A percentile compares a stretch with the other conserved stretches of the same genome.
These are phyloP conservation scores for Hymenoscyphus albidus DNA, from an alignment of 2,329 filamentous ascomycete species.

Conservation along the genomic window DNA sequence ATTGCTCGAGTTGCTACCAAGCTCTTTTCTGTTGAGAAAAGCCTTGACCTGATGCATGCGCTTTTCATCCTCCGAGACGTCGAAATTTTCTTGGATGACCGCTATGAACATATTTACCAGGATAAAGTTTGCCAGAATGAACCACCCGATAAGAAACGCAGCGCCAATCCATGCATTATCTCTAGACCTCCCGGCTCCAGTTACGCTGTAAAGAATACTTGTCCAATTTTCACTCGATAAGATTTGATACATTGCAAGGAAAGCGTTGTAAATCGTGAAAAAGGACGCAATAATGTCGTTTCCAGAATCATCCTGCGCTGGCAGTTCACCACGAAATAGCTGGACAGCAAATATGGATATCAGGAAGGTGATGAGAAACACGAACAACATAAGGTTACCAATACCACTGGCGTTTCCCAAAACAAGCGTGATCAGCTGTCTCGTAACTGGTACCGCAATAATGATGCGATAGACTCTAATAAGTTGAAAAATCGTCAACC, in stretches of 20 bases:
- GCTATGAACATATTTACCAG: slow-evolving; percentile 99
- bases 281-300: slow-evolving; percentile 71
- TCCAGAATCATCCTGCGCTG: slow-evolving; percentile 56
- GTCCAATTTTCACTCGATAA: slow-evolving; percentile 98
- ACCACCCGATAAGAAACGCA: slow-evolving; percentile 90
- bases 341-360: slow-evolving; percentile 91
- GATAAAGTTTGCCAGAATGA: slow-evolving; percentile 92
- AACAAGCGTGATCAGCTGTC: slow-evolving; percentile 81
- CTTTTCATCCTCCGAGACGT: slow-evolving; percentile 97
- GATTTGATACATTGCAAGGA: slow-evolving; percentile 96
- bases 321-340: slow-evolving; percentile 84
- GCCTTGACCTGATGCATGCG: slow-evolving; percentile 93
- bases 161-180: slow-evolving; percentile 90
- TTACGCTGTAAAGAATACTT: slow-evolving; percentile 75
- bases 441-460: slow-evolving; percentile 79
- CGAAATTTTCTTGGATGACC: slow-evolving; percentile 99
- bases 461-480: slow-evolving; percentile 89
- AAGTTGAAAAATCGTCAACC: slow-evolving; percentile 91
- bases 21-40: slow-evolving; percentile 86
- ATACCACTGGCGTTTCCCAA: slow-evolving; percentile 90
- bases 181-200: slow-evolving; percentile 58
- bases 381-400: slow-evolving; percentile 89
- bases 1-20: slow-evolving; percentile 68
- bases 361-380: slow-evolving; percentile 92
- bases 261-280: slow-evolving; percentile 88